phyloP scores from a whole-genome alignment of 2,329 filamentous ascomycete genomes.

The Mycocentrospora acerina region DNA sequence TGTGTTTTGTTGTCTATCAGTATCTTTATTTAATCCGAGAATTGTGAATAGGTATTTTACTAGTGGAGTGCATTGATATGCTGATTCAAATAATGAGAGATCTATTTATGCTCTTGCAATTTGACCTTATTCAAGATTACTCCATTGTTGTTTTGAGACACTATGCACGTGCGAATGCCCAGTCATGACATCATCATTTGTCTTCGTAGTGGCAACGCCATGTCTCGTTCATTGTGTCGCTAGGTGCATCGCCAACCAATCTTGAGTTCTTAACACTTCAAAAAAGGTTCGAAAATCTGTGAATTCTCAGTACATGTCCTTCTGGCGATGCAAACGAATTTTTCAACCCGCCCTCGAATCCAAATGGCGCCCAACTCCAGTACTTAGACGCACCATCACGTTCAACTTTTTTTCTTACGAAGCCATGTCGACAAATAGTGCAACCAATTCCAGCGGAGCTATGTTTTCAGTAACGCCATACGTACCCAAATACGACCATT shows the following conservation, averaged over 20 bases:
- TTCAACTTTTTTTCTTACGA: slow-evolving; percentile 17
- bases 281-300: no score
- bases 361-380: slow-evolving; percentile 7
- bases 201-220: background rate
- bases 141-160: no score
- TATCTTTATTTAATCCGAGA: no score
- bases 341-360: slow-evolving; percentile 1
- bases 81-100: no score
- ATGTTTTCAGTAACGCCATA: slow-evolving; percentile 16
- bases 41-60: no score
- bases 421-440: slow-evolving; percentile 5
- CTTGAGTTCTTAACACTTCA: no score
- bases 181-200: background rate
- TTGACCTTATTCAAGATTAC: no score
- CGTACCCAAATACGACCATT: slow-evolving; percentile 18
- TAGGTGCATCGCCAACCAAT: background rate
- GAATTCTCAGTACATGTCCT: slow-evolving; percentile 5
- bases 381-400: slow-evolving; percentile 4
- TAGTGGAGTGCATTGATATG: no score
- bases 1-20: no score
- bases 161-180: background rate
- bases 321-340: background rate
- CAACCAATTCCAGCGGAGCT: background rate
- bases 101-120: no score
- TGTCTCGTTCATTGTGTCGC: no score